A percentile compares a stretch with the other conserved stretches of the same genome.
Evolutionary conservation across 2,329 filamentous ascomycete genomes (phyloP).

Genomic region (Fusarium foetens): DNA sequence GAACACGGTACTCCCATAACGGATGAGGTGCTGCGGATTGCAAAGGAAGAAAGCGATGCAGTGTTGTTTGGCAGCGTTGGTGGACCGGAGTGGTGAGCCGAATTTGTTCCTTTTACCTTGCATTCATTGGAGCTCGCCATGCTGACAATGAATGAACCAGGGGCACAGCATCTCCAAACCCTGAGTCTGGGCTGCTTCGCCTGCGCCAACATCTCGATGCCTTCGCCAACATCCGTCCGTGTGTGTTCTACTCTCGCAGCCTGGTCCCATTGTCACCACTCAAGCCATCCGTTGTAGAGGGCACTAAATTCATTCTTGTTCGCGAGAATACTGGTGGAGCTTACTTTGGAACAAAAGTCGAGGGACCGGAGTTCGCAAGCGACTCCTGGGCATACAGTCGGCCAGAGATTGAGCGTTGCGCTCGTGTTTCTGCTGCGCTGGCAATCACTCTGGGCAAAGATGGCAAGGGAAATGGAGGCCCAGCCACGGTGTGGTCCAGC

Average conservation of each 20-base stretch:
- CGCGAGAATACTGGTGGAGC: conserved; percentile 90
- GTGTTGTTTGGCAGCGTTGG: conserved; percentile 91
- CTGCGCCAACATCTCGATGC: conserved; percentile 91
- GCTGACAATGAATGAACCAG: too few species aligned
- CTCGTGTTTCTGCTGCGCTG: conserved; percentile 72
- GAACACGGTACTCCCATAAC: conserved; percentile 82
- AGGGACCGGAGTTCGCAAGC: conserved; percentile 72
- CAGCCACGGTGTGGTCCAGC: conserved; percentile 67
- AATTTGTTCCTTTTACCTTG: too few species aligned
- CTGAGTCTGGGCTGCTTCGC: conserved; percentile 87
- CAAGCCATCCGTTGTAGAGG: conserved; percentile 82
- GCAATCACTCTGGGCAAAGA: conserved; percentile 76
- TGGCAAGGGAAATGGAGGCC: conserved; percentile 68
- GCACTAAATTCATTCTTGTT: conserved; percentile 89
- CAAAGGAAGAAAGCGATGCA: conserved; percentile 81
- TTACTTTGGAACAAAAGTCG: conserved; percentile 87
- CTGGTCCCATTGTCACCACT: conserved; percentile 86
- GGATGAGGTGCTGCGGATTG: conserved; percentile 81
- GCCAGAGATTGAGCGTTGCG: conserved; percentile 85
- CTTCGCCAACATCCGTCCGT: conserved; percentile 93
- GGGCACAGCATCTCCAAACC: conserved; percentile 83
- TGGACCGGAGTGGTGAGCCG: conserved; percentile 79
- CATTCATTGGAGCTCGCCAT: too few species aligned
- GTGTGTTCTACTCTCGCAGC: conserved; percentile 88
- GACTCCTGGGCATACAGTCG: conserved; percentile 89